Conservation (phyloP, 2,329 filamentous ascomycete genomes). For the Pseudopithomyces maydicus region DNA sequence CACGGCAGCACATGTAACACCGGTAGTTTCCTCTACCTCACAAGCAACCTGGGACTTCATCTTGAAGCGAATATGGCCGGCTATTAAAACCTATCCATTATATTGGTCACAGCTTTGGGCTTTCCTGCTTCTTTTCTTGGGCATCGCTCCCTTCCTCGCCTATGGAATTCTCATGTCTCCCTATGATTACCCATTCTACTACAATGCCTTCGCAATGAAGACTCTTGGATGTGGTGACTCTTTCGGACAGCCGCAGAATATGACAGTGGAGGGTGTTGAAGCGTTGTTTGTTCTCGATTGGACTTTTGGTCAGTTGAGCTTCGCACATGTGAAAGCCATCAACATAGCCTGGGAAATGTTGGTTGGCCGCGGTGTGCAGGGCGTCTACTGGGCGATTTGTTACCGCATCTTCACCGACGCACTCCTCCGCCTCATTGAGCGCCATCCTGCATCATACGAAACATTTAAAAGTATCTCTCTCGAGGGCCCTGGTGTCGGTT, state of each 20-base stretch:
- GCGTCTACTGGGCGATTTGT: slow-evolving; percentile 31
- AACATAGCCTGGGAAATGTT: slow-evolving; percentile 43
- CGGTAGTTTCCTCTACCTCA: neutral
- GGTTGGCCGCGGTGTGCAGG: slow-evolving; percentile 39
- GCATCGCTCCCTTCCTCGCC: slow-evolving; percentile 1
- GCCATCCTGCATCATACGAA: slow-evolving; percentile 37
- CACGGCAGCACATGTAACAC: neutral
- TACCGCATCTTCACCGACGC: slow-evolving; percentile 43
- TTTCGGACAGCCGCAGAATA: slow-evolving; percentile 7
- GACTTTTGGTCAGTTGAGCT: slow-evolving; percentile 29
- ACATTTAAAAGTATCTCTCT: slow-evolving; percentile 41
- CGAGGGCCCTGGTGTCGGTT: slow-evolving; percentile 28
- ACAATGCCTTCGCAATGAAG: slow-evolving; percentile 6
- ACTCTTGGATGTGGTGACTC: neutral
- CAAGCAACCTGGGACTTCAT: neutral
- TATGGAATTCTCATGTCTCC: neutral
- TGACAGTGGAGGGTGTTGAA: slow-evolving; percentile 27
- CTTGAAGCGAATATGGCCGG: neutral
- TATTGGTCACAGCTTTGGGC: slow-evolving; percentile 1
- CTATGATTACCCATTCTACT: neutral
- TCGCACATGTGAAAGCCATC: slow-evolving; percentile 42
- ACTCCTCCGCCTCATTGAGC: slow-evolving; percentile 41
- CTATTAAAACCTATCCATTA: neutral
- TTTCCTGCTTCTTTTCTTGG: neutral
- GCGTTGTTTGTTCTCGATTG: slow-evolving; percentile 35